Conservation (phyloP, 2,329 filamentous ascomycete species). For the Talaromyces sp. region DNA sequence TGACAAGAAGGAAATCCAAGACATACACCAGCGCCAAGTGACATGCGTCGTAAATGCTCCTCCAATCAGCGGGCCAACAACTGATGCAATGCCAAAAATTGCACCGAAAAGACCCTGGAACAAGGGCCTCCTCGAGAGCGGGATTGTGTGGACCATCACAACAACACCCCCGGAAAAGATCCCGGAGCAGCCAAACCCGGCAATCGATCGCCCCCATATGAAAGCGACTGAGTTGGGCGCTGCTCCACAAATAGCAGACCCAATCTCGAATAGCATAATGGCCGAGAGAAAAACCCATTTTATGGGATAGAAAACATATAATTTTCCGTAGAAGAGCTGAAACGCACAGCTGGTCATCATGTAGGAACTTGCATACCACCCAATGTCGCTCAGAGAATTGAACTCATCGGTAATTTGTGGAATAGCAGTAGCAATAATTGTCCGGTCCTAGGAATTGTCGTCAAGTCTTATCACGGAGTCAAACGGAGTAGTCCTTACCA, state of each 20-base stretch:
- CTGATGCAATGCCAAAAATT: neutral
- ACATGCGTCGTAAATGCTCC: slow-evolving; percentile 6
- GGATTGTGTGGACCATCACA: slow-evolving; percentile 25
- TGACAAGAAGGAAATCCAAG: neutral
- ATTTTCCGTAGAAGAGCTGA: slow-evolving; percentile 37
- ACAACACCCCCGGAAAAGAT: slow-evolving; percentile 24
- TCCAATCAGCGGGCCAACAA: neutral
- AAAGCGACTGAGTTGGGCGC: slow-evolving; percentile 28
- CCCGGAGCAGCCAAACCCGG: slow-evolving; percentile 29
- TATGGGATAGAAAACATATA: slow-evolving; percentile 46
- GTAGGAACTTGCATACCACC: slow-evolving; percentile 39
- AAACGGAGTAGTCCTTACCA: slow-evolving; percentile 20
- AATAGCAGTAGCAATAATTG: slow-evolving; percentile 24
- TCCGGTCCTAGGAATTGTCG: slow-evolving; percentile 9
- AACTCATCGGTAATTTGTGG: slow-evolving; percentile 31
- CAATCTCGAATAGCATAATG: slow-evolving; percentile 44
- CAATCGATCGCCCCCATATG: slow-evolving; percentile 33
- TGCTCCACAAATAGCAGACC: slow-evolving; percentile 42
- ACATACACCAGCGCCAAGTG: slow-evolving; percentile 13
- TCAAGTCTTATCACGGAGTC: neutral
- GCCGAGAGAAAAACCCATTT: slow-evolving; percentile 43
- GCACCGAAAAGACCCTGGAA: neutral
- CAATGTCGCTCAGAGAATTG: slow-evolving; percentile 35
- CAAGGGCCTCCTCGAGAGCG: slow-evolving; percentile 23
- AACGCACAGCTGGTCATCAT: slow-evolving; percentile 39